Evolutionary conservation across 73 alveolate species (phyloP), one percentile per base, ranked within the genome.

Genomic region (Tetrahymena borealis): DNA sequence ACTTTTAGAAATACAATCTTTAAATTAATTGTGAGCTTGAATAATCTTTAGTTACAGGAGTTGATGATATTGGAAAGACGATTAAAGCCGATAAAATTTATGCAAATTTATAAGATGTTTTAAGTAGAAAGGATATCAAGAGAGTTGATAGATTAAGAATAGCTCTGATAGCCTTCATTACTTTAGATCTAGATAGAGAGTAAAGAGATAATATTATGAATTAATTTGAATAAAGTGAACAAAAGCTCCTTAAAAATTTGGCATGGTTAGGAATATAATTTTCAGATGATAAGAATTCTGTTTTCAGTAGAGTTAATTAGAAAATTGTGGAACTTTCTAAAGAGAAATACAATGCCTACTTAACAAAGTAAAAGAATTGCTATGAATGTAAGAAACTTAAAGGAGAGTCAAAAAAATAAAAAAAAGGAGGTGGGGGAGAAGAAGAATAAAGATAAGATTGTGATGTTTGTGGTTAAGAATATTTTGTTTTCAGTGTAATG

Each of bases 41-140:
- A 0, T 40, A 93, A 85, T 9, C 93, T 15, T 38, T 93, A 41
- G 91, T 85, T 9, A 93, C 95, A 18, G 95, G 95, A 11, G 79
- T 93, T 93, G 95, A 93, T 85, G 90, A 90, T 18, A 39, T 41
- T 11, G 95, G 93, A 13, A 93, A 93, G 79, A 35, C 79, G 28
- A 93, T 93, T 12, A 60, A 90, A 78, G 32, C 91, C 31, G 78
- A 40, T 9, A 85, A 79, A 18, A 85, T 93, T 39, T 32, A 24
- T 60, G 18, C n/a, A 60, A 60, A 35, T 15, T 24, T 60, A 60
- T 7, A 5, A 16, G 85, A 60, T 60, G 28, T 60, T n/a, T 20
- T 60, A 20, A 60, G 37, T 60, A 60, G 85, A 60, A 60, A 60
- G 28, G 85, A 60, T 16, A 60, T 60, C 9, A 60, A 60, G 28